Conservation (phyloP, 2,329 filamentous ascomycete genomes). For the Pseudogymnoascus destructans region DNA sequence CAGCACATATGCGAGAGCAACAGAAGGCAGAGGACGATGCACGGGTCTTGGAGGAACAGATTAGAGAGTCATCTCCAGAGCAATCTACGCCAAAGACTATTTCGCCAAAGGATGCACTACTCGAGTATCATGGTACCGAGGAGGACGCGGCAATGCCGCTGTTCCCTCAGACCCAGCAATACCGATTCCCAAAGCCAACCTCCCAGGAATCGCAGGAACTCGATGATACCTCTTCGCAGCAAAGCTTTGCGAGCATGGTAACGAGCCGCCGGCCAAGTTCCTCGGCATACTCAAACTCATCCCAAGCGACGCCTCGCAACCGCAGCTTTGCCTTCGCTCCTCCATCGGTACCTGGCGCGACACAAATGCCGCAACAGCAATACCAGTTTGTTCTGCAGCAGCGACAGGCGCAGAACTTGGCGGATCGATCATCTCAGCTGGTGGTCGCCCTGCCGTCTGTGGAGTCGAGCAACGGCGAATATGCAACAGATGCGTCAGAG, state of each 20-base stretch:
- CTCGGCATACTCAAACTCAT: conserved; percentile 23
- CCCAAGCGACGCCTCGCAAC: conserved; percentile 20
- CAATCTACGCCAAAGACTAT: conserved; percentile 65
- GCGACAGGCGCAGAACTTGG: conserved; percentile 18
- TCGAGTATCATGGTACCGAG: conserved; percentile 71
- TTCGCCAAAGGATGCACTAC: conserved; percentile 79
- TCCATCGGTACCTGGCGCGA: conserved; percentile 26
- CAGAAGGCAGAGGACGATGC: conserved; percentile 48
- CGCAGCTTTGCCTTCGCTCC: conserved; percentile 34
- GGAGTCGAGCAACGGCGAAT: conserved; percentile 30
- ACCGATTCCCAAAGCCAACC: conserved; percentile 20
- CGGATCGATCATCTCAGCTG: conserved; percentile 22
- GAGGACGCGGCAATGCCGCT: conserved; percentile 58
- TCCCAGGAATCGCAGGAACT: conserved; percentile 22
- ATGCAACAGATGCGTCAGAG: conserved; percentile 23
- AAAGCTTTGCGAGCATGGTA: conserved; percentile 32
- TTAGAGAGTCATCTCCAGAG: conserved; percentile 27
- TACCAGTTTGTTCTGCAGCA: conserved; percentile 24
- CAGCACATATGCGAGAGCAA: conserved; percentile 47
- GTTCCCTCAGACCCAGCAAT: conserved; percentile 46
- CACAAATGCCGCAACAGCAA: conserved; percentile 22
- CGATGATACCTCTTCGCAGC: conserved; percentile 29
- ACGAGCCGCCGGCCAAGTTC: conserved; percentile 29
- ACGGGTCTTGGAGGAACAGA: conserved; percentile 28
- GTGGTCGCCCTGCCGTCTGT: conserved; percentile 27